phyloP scores from a whole-genome alignment of 2,329 filamentous ascomycete species.

The Seiridium unicorne region DNA sequence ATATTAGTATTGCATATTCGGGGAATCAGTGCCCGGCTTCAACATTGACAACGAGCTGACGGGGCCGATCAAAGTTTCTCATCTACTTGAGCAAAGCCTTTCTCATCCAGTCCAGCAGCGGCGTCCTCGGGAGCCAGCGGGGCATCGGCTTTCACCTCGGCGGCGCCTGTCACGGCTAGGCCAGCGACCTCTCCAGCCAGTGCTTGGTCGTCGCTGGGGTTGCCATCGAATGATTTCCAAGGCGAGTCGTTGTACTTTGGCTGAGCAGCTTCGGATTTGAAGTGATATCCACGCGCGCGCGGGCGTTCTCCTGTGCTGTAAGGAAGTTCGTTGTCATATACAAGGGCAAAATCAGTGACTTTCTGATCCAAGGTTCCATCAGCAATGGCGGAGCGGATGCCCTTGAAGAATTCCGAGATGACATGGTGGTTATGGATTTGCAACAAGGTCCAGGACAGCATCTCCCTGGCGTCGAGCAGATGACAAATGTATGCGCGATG shows the following conservation, averaged over 20 bases:
- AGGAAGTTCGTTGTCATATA: conserved; percentile 72
- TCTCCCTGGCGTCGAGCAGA: conserved; percentile 85
- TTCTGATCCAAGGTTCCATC: conserved; percentile 62
- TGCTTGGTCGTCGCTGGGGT: conserved; percentile 25
- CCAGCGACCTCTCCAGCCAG: conserved; percentile 46
- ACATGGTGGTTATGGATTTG: conserved; percentile 88
- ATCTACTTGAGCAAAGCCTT: conserved; percentile 52
- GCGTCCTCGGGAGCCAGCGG: conserved; percentile 44
- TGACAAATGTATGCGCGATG: conserved; percentile 88
- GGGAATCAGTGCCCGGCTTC: too few species aligned
- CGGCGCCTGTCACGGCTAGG: conserved; percentile 23
- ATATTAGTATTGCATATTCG: too few species aligned
- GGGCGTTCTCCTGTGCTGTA: conserved; percentile 75
- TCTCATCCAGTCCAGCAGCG: conserved; percentile 51
- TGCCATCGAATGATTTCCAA: conserved; percentile 56
- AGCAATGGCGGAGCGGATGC: conserved; percentile 65
- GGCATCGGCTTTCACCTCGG: conserved; percentile 44
- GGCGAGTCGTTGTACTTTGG: conserved; percentile 66
- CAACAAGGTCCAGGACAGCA: conserved; percentile 91
- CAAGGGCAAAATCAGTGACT: conserved; percentile 37
- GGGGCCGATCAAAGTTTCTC: neutral
- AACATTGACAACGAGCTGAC: too few species aligned
- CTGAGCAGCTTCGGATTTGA: conserved; percentile 65
- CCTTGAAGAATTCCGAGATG: conserved; percentile 70
- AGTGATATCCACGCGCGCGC: conserved; percentile 78